These are phyloP conservation scores for Leccinum uliginosum DNA, from an alignment of 768 basidiomycete genomes.

Conservation along the genomic window DNA sequence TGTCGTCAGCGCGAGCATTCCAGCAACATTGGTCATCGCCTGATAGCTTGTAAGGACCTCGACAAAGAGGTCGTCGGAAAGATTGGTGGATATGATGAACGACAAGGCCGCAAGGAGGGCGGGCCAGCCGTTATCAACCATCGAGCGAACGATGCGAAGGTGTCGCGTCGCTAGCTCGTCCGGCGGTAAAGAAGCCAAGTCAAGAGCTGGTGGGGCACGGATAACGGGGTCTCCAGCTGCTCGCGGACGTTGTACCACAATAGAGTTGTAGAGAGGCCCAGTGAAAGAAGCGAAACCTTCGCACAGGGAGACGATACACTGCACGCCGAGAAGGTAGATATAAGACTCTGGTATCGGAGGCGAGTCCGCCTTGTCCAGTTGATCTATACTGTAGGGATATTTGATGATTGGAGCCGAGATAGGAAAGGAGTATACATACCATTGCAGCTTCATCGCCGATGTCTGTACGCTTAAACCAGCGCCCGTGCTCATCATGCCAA, in stretches of 20 bases:
- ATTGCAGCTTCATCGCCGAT: conserved; percentile 86
- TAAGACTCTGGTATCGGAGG: conserved; percentile 93
- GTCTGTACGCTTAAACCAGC: conserved; percentile 67
- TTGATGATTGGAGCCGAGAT: neutral
- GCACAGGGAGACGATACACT: conserved; percentile 81
- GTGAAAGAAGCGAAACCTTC: conserved; percentile 79
- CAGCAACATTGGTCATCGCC: conserved; percentile 81
- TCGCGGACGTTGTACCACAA: conserved; percentile 63
- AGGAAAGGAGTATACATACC: conserved; percentile 46
- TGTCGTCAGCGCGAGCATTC: conserved; percentile 80
- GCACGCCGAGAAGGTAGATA: conserved; percentile 86
- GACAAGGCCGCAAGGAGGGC: conserved; percentile 87
- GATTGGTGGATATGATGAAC: conserved; percentile 83
- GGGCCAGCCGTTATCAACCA: conserved; percentile 90
- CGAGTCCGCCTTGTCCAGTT: conserved; percentile 95
- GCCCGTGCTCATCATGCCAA: conserved; percentile 76
- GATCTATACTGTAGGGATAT: conserved; percentile 73
- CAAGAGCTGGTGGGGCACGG: conserved; percentile 70
- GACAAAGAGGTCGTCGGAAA: conserved; percentile 88
- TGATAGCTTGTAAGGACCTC: conserved; percentile 82
- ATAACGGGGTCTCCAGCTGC: conserved; percentile 59
- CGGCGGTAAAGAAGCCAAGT: conserved; percentile 50
- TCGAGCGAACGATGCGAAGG: conserved; percentile 63
- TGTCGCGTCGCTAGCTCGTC: conserved; percentile 52
- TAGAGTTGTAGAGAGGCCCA: conserved; percentile 67